Conservation (phyloP, 257 asterid genomes). For the Rhazya stricta region DNA sequence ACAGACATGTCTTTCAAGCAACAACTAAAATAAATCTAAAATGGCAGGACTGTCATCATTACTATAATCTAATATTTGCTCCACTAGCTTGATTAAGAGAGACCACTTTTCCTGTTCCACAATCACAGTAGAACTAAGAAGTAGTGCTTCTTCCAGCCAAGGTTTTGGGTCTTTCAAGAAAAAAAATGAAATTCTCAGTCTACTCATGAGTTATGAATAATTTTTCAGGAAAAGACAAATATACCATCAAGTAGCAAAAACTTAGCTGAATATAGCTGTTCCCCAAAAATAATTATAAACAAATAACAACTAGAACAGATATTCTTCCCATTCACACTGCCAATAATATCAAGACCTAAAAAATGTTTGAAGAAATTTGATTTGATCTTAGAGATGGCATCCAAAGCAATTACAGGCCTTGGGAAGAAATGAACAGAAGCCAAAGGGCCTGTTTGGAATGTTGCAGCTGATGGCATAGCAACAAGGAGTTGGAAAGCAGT, state of each 20-base stretch:
- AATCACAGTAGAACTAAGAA: slow-evolving; percentile 14
- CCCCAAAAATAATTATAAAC: slow-evolving; percentile 34
- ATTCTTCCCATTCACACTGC: slow-evolving; percentile 39
- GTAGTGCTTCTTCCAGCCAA: slow-evolving; percentile 20
- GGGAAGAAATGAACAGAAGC: slow-evolving; percentile 81
- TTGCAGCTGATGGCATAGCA: slow-evolving; percentile 88
- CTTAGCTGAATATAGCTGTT: slow-evolving; percentile 42
- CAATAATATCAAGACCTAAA: slow-evolving; percentile 19
- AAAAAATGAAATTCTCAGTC: slow-evolving; percentile 2
- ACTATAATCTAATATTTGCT: slow-evolving; percentile 17
- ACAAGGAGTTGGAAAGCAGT: slow-evolving; percentile 71
- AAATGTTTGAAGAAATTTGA: slow-evolving; percentile 9
- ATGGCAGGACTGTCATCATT: not conserved
- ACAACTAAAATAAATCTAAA: slow-evolving; percentile 14
- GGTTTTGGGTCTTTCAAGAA: slow-evolving; percentile 21
- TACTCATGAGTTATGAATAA: slow-evolving; percentile 18
- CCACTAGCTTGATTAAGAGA: slow-evolving; percentile 17
- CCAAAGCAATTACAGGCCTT: slow-evolving; percentile 74
- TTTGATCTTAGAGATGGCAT: slow-evolving; percentile 46
- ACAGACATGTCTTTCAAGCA: slow-evolving; percentile 6
- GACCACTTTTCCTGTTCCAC: slow-evolving; percentile 22
- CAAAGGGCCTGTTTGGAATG: slow-evolving; percentile 89
- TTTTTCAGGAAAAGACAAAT: slow-evolving; percentile 12
- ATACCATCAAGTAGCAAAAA: slow-evolving; percentile 29
- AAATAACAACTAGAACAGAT: slow-evolving; percentile 29